These are phyloP conservation scores for Globisporangium alternatum DNA, from an alignment of 352 stramenopile species.

Conservation along the genomic window DNA sequence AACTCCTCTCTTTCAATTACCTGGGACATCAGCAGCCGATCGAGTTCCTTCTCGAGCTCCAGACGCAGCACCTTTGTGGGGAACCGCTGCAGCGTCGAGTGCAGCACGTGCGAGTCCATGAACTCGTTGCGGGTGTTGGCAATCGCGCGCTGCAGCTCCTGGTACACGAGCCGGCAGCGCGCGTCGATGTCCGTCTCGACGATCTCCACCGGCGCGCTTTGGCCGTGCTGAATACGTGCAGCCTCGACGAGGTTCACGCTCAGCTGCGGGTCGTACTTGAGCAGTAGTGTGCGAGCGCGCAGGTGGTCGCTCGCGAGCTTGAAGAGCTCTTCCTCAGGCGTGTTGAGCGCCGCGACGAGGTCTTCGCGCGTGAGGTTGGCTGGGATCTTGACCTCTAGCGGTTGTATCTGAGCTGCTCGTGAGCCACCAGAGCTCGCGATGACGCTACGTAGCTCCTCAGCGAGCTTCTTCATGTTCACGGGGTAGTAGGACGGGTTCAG, in stretches of 20 bases:
- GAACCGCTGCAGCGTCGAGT: constrained; percentile 89
- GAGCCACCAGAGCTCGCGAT: not conserved
- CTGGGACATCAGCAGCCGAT: constrained; percentile 86
- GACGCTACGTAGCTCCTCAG: constrained; percentile 13
- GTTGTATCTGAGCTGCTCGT: constrained; percentile 1
- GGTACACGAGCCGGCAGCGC: constrained; percentile 83
- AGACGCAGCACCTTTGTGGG: constrained; percentile 83
- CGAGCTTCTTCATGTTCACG: constrained; percentile 41
- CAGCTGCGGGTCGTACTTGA: constrained; percentile 65
- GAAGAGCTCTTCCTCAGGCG: constrained; percentile 68
- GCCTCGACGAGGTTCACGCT: constrained; percentile 49
- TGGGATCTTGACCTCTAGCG: constrained; percentile 26
- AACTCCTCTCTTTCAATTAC: constrained; percentile 71
- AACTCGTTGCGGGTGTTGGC: constrained; percentile 80
- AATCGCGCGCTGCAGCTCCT: constrained; percentile 88
- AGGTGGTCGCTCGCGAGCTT: constrained; percentile 59
- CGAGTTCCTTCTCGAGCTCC: constrained; percentile 91
- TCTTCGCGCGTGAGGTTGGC: constrained; percentile 54
- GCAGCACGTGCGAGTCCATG: constrained; percentile 89
- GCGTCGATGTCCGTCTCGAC: constrained; percentile 85
- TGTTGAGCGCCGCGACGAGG: constrained; percentile 55
- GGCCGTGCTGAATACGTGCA: constrained; percentile 31
- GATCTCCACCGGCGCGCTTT: constrained; percentile 26
- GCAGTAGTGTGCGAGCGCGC: constrained; percentile 51
- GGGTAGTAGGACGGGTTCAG: constrained; percentile 75